Conservation (phyloP, 78 protist species). For the Isochrysis galbana region DNA sequence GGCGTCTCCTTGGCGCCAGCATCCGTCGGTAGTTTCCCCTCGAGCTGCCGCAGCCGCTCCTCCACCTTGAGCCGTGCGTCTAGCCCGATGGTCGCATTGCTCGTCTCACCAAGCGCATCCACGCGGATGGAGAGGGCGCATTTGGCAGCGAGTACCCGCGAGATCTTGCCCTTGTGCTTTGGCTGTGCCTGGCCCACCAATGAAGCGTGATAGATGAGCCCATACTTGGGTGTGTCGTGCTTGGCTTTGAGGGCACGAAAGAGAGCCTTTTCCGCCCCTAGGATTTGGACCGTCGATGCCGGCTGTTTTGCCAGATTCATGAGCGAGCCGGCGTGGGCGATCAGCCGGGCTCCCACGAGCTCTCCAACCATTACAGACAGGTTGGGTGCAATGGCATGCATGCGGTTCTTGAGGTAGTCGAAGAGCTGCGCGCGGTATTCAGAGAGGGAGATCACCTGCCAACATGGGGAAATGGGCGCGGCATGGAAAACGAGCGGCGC, state of each 20-base stretch:
- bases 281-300: slow-evolving; percentile 99
- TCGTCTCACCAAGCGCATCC: slow-evolving; percentile 74
- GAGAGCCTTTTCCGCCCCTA: slow-evolving; percentile 99
- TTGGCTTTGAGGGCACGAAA: slow-evolving; percentile 84
- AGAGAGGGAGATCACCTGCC: slow-evolving; percentile 75
- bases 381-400: slow-evolving; percentile 97
- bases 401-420: slow-evolving; percentile 87
- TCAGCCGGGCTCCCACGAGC: slow-evolving; percentile 82
- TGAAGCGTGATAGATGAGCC: slow-evolving; percentile 92
- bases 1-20: neutral
- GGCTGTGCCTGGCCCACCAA: slow-evolving; percentile 88
- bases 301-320: slow-evolving; percentile 97
- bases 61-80: slow-evolving; percentile 65
- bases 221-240: slow-evolving; percentile 63
- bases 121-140: slow-evolving; percentile 89
- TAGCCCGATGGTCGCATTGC: slow-evolving; percentile 29
- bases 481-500: no score
- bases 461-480: neutral
- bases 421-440: slow-evolving; percentile 78
- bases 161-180: slow-evolving; percentile 94
- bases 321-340: slow-evolving; percentile 77
- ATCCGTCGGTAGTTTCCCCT: slow-evolving; percentile 27
- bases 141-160: slow-evolving; percentile 95
- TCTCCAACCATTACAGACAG: slow-evolving; percentile 95
- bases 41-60: slow-evolving; percentile 69